These are phyloP conservation scores for Aspergillus sparsus DNA, from an alignment of 495 filamentous ascomycete species.

Conservation along the genomic window DNA sequence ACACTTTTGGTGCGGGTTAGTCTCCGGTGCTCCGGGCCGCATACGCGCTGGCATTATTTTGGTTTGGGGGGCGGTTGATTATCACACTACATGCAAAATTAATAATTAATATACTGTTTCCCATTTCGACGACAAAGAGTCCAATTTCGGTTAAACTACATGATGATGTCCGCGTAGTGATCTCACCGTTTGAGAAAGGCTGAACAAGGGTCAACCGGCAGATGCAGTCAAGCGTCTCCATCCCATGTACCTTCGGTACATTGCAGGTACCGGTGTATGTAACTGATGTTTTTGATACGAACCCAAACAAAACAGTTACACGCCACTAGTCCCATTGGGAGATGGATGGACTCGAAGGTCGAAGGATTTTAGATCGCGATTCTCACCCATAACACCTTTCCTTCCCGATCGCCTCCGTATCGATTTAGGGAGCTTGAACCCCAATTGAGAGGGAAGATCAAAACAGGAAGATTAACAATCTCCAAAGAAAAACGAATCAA, in stretches of 20 bases:
- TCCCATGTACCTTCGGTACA: not conserved
- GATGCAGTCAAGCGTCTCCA: not conserved
- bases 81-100: not conserved
- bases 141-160: too few relatives aligned
- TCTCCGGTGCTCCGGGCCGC: slow-evolving; percentile 4
- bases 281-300: slow-evolving; percentile 7
- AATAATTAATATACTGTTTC: not conserved
- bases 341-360: too few relatives aligned
- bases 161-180: too few relatives aligned
- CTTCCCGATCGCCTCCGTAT: too few relatives aligned
- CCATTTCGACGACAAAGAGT: not conserved
- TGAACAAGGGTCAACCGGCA: not conserved
- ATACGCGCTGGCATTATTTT: slow-evolving; percentile 1
- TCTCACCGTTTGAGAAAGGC: not conserved
- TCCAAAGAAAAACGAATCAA: too few relatives aligned
- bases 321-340: not conserved
- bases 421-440: too few relatives aligned
- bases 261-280: slow-evolving; percentile 1
- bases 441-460: too few relatives aligned
- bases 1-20: not conserved
- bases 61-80: not conserved
- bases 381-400: too few relatives aligned
- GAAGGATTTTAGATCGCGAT: too few relatives aligned
- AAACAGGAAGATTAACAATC: too few relatives aligned
- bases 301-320: slow-evolving; percentile 4